phyloP scores from a whole-genome alignment of 768 basidiomycete species.

The Russula virescens region DNA sequence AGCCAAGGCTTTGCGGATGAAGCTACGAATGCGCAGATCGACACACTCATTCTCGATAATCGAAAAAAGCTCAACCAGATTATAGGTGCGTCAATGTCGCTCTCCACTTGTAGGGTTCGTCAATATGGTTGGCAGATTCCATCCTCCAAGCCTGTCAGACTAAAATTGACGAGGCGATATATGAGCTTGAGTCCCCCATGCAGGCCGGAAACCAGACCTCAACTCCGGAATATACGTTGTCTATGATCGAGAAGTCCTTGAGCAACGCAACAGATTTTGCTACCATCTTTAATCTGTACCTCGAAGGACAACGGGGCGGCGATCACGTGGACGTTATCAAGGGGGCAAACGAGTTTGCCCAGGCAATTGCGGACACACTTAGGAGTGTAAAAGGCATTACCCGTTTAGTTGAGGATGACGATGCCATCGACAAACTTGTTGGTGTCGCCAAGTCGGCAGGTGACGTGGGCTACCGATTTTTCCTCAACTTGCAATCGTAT shows the following conservation, averaged over 20 bases:
- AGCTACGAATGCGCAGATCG: conserved; percentile 94
- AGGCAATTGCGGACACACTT: conserved; percentile 86
- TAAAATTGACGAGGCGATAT: conserved; percentile 95
- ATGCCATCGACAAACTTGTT: conserved; percentile 87
- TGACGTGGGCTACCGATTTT: conserved; percentile 84
- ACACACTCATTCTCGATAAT: conserved; percentile 92
- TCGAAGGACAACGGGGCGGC: conserved; percentile 81
- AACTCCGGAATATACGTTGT: conserved; percentile 97
- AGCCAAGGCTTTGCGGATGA: conserved; percentile 79
- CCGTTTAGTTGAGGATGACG: conserved; percentile 84
- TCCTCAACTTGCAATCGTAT: conserved; percentile 95
- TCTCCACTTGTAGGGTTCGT: not conserved
- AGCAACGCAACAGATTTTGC: conserved; percentile 97
- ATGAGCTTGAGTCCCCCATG: conserved; percentile 94
- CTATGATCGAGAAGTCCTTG: conserved; percentile 95
- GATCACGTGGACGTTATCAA: conserved; percentile 98
- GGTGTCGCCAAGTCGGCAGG: conserved; percentile 79
- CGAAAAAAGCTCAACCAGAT: conserved; percentile 97
- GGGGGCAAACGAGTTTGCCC: conserved; percentile 93
- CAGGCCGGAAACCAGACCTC: conserved; percentile 93
- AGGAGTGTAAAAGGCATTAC: conserved; percentile 95
- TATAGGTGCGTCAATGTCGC: conserved; percentile 56
- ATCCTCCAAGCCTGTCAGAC: conserved; percentile 95
- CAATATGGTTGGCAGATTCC: conserved; percentile 57
- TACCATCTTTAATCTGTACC: conserved; percentile 85